Percentiles rank a stretch among this genome's conserved stretches.
Evolutionary conservation across 768 basidiomycete species (phyloP).

Genomic region (Termitomyces sp.): DNA sequence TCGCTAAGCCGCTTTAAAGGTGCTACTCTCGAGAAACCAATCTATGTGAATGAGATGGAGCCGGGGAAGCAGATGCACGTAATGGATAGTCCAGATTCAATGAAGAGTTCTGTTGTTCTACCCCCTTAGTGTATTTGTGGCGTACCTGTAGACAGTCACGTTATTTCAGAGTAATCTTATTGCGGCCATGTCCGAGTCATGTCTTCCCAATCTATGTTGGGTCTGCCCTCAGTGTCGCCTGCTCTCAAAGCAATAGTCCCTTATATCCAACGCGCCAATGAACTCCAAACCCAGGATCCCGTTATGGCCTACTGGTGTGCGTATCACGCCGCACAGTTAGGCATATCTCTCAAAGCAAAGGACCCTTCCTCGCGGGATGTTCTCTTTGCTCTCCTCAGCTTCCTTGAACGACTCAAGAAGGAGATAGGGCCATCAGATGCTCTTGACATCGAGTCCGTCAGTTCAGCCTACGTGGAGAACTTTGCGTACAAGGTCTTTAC

Average conservation of each 20-base stretch:
- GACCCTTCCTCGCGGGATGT: constrained; percentile 59
- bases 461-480: constrained; percentile 89
- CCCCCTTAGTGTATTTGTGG: constrained; percentile 11
- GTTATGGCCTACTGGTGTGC: constrained; percentile 95
- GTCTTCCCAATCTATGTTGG: constrained; percentile 34
- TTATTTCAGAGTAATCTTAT: neutral
- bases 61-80: constrained; percentile 13
- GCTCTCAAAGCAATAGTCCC: constrained; percentile 68
- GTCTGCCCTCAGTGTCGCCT: constrained; percentile 53
- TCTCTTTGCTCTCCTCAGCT: constrained; percentile 67
- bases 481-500: constrained; percentile 90
- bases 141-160: constrained; percentile 1
- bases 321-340: constrained; percentile 88
- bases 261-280: constrained; percentile 86
- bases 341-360: constrained; percentile 69
- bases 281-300: constrained; percentile 77
- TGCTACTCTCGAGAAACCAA: constrained; percentile 13
- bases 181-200: constrained; percentile 15
- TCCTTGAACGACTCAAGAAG: constrained; percentile 77
- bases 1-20: constrained; percentile 10
- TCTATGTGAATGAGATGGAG: constrained; percentile 15
- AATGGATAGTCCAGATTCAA: constrained; percentile 34
- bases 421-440: constrained; percentile 74
- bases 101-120: constrained; percentile 19
- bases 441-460: constrained; percentile 75